Base-by-base conservation (phyloP, 2,329 filamentous ascomycete genomes). In the Aspergillus nomiae region DNA sequence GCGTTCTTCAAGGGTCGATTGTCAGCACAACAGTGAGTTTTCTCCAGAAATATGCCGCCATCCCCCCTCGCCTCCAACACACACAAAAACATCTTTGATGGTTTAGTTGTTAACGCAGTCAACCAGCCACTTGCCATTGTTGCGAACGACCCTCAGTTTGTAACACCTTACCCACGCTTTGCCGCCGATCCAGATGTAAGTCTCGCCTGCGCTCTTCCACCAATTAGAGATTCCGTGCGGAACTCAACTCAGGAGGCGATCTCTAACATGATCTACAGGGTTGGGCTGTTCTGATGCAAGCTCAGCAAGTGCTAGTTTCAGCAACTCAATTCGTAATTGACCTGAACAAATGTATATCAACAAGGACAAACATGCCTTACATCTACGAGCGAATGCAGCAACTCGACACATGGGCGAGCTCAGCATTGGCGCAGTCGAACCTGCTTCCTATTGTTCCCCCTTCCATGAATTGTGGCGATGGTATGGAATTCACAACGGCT, bases 1-100 rank as follows among this genome's bases (percentile, higher is more conserved):
- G 77, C 63, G 76, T 80, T 45, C 73, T 80, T 28, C 80, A 82
- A 69, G 76, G 78, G 28, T 78, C 79, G 5, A 81, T 82, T 61
- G 78, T 80, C 38, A 80, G 78, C 71, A 78, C 76, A 32, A 79
- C 76, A 54, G 78, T 81, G 65, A 71, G 77, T 67, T 34, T 21
- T 21, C 7, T 24, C 12, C 24, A 14, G 24, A 7, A 48, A 16
- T 16, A 48, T 48, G 28, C 9, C 4, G 54, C 30, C 16, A n/a
- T 24, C 34, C 16, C n/a, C 14, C 32, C 32, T 5, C 32, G 30
- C 30, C 30, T 3, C 4, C 54, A 7, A 38, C 26, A 28, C 26
- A 28, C 3, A 28, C 26, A 28, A 4, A 28, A 28, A 28, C 34
- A 16, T 11, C 24, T 19, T 21, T 38, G 19, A 28, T 46, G 19